Evolutionary conservation across 2,329 filamentous ascomycete species (phyloP).

Genomic region (Trichoderma hamatum): DNA sequence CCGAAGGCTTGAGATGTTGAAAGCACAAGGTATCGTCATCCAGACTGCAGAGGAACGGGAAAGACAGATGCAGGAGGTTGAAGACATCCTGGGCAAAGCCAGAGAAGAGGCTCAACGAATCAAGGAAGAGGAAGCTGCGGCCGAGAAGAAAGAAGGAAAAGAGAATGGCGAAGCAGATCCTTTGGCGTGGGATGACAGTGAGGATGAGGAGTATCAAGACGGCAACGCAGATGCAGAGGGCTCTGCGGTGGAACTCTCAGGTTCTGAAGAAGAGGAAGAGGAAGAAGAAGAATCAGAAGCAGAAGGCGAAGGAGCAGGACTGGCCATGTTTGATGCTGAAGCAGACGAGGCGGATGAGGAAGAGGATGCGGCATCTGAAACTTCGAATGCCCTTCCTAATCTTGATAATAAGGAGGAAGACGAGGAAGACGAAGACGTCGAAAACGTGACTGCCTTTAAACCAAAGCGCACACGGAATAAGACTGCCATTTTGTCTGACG

Average conservation of each 20-base stretch:
- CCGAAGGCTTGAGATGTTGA: constrained; percentile 74
- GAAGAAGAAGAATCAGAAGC: constrained; percentile 42
- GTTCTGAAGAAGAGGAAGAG: constrained; percentile 47
- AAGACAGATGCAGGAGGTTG: constrained; percentile 78
- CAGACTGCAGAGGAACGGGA: constrained; percentile 87
- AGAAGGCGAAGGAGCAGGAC: constrained; percentile 27
- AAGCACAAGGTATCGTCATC: constrained; percentile 76
- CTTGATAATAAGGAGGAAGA: constrained; percentile 38
- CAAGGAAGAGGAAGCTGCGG: constrained; percentile 73
- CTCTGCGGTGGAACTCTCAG: constrained; percentile 48
- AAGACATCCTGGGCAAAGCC: constrained; percentile 85
- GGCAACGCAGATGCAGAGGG: constrained; percentile 46
- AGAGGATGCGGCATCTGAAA: constrained; percentile 44
- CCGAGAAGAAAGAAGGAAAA: constrained; percentile 66
- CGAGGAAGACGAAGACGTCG: constrained; percentile 41
- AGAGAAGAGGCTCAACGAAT: constrained; percentile 75
- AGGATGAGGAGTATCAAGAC: constrained; percentile 54
- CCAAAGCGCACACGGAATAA: constrained; percentile 56
- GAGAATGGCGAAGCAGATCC: constrained; percentile 53
- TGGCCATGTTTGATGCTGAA: constrained; percentile 44
- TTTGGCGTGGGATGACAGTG: constrained; percentile 60
- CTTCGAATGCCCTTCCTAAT: constrained; percentile 32
- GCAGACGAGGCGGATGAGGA: constrained; percentile 34
- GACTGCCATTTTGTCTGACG: constrained; percentile 62
- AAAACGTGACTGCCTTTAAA: constrained; percentile 46